phyloP scores from a whole-genome alignment of 73 alveolate genomes.

The Paramecium caudatum region DNA sequence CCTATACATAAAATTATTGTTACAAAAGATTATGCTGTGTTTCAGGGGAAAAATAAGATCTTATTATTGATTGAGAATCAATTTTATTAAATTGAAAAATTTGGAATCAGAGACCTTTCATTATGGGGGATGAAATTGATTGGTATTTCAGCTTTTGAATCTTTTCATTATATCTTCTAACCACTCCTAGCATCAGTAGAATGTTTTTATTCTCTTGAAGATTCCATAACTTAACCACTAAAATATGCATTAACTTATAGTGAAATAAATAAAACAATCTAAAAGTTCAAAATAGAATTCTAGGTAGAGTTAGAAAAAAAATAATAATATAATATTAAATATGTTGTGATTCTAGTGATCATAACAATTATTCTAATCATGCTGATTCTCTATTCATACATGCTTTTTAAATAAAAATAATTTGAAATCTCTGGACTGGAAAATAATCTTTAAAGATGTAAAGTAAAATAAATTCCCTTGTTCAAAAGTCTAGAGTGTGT shows the following conservation, averaged over 20 bases:
- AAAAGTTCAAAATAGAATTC: not conserved
- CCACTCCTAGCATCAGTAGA: not conserved
- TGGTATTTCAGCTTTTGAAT: not conserved
- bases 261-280: conserved; percentile 15
- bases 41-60: not conserved
- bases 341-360: too few species aligned
- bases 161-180: not conserved
- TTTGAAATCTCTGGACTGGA: not conserved
- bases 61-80: not conserved
- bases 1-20: not conserved
- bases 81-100: not conserved
- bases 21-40: not conserved
- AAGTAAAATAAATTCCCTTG: conserved; percentile 2
- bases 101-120: conserved; percentile 17
- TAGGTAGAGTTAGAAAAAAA: not conserved
- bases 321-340: too few species aligned
- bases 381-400: not conserved
- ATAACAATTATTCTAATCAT: too few species aligned
- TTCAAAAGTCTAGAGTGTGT: conserved; percentile 41
- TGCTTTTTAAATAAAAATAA: not conserved
- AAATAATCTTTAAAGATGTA: not conserved
- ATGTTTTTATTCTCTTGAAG: conserved; percentile 29
- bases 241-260: not conserved
- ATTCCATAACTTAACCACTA: not conserved
- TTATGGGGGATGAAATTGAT: not conserved